These are phyloP conservation scores for Plantago elongata DNA, from an alignment of 257 asterid species.

Conservation along the genomic window DNA sequence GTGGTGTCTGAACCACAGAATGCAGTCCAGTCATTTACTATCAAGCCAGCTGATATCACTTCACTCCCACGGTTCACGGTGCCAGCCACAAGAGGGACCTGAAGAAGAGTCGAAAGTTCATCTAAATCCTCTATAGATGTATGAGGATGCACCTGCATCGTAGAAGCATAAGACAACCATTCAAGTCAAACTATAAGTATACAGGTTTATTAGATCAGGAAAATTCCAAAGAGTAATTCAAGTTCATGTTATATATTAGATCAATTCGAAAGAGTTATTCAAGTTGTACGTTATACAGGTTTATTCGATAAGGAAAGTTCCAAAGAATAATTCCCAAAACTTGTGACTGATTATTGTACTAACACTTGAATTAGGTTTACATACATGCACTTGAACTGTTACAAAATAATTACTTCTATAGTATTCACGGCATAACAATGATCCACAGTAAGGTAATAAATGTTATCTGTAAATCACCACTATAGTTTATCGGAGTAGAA, in stretches of 20 bases:
- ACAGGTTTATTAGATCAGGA: not conserved
- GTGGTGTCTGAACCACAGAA: conserved; percentile 95
- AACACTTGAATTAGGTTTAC: not conserved
- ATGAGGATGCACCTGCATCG: conserved; percentile 74
- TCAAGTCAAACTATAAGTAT: not conserved
- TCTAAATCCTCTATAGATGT: conserved; percentile 85
- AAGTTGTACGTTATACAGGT: too few species aligned
- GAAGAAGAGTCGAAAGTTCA: conserved; percentile 87
- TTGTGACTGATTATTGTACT: not conserved
- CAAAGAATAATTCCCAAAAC: not conserved
- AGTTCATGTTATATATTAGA: too few species aligned
- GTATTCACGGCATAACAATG: too few species aligned
- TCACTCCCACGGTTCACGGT: conserved; percentile 90
- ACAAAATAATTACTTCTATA: too few species aligned
- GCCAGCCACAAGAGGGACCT: conserved; percentile 87
- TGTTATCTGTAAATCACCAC: too few species aligned
- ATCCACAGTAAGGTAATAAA: too few species aligned
- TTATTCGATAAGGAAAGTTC: not conserved
- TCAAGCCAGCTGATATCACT: conserved; percentile 72
- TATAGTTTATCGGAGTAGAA: not conserved
- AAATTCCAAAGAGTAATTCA: too few species aligned
- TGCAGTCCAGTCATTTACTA: conserved; percentile 86
- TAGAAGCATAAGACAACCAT: not conserved
- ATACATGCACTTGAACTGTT: too few species aligned
- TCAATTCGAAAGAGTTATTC: too few species aligned